A percentile compares a stretch with the other conserved stretches of the same genome.
Conservation (phyloP, 2,329 filamentous ascomycete species). For the Colletotrichum nymphaeae region DNA sequence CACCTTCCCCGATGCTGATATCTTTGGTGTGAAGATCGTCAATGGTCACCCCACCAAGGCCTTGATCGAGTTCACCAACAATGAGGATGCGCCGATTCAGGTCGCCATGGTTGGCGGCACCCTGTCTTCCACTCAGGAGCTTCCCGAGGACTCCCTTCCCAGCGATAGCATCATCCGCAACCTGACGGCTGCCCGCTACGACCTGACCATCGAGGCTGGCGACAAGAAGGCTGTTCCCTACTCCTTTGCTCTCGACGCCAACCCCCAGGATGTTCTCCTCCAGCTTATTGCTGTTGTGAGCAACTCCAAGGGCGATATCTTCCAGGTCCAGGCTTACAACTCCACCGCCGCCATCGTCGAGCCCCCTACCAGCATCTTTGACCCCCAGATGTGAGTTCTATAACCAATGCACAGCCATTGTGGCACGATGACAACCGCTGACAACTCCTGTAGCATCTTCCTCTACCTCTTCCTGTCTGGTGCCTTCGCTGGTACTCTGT, state of each 20-base stretch:
- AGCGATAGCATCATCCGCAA: constrained; percentile 79
- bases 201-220: constrained; percentile 79
- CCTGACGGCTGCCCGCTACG: constrained; percentile 81
- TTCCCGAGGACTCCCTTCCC: constrained; percentile 59
- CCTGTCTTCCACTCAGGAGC: constrained; percentile 69
- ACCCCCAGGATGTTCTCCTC: constrained; percentile 88
- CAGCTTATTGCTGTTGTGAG: constrained; percentile 81
- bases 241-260: constrained; percentile 89
- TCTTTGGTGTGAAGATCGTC: constrained; percentile 95
- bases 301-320: constrained; percentile 74
- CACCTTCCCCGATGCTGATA: constrained; percentile 76
- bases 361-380: constrained; percentile 89
- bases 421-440: constrained; percentile 59
- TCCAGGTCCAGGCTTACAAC: constrained; percentile 84
- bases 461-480: constrained; percentile 91
- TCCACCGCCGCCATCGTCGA: constrained; percentile 89
- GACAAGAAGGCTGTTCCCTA: constrained; percentile 82
- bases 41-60: constrained; percentile 90
- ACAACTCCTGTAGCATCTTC: constrained; percentile 78
- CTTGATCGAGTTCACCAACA: constrained; percentile 84
- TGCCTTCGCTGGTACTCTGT: constrained; percentile 82
- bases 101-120: constrained; percentile 82
- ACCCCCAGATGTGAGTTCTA: constrained; percentile 87
- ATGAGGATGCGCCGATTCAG: constrained; percentile 80
- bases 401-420: neutral